Evolutionary conservation across 495 filamentous ascomycete genomes (phyloP).

Genomic region (Neurospora pannonica): DNA sequence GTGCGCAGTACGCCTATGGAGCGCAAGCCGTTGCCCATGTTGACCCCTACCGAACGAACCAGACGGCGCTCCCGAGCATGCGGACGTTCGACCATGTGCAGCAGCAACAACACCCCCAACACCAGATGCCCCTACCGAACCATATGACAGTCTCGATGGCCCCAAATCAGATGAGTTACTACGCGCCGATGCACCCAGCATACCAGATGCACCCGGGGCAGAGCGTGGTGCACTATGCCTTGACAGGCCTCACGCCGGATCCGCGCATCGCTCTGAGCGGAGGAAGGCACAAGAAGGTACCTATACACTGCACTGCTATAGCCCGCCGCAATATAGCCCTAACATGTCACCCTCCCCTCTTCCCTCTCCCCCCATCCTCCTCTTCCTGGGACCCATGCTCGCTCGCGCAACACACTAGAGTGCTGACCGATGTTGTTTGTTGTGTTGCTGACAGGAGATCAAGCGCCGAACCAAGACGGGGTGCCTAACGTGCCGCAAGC

Average conservation of each 20-base stretch:
- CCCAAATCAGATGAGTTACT: slow-evolving; percentile 26
- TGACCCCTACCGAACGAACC: slow-evolving; percentile 24
- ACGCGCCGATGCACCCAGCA: slow-evolving; percentile 35
- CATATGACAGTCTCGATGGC: slow-evolving; percentile 28
- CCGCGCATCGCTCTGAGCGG: slow-evolving; percentile 61
- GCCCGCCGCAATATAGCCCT: neutral
- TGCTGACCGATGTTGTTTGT: slow-evolving; percentile 17
- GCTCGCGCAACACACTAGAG: neutral
- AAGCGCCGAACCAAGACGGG: slow-evolving; percentile 97
- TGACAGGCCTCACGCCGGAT: slow-evolving; percentile 43
- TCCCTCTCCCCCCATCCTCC: neutral
- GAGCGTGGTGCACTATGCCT: slow-evolving; percentile 45
- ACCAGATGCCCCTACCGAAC: slow-evolving; percentile 25
- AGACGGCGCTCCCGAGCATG: slow-evolving; percentile 59
- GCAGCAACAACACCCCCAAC: slow-evolving; percentile 34
- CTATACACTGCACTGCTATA: slow-evolving; percentile 6
- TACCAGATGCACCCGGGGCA: slow-evolving; percentile 24
- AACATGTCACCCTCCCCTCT: neutral
- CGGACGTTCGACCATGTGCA: slow-evolving; percentile 45
- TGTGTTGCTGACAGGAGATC: slow-evolving; percentile 56
- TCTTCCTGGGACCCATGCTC: neutral
- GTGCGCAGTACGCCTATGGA: slow-evolving; percentile 45
- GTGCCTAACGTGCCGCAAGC: slow-evolving; percentile 92
- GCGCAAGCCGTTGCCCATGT: slow-evolving; percentile 20
- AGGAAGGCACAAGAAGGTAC: slow-evolving; percentile 80